Conservation (phyloP, 768 basidiomycete species). For the Tephrocybe sp. region DNA sequence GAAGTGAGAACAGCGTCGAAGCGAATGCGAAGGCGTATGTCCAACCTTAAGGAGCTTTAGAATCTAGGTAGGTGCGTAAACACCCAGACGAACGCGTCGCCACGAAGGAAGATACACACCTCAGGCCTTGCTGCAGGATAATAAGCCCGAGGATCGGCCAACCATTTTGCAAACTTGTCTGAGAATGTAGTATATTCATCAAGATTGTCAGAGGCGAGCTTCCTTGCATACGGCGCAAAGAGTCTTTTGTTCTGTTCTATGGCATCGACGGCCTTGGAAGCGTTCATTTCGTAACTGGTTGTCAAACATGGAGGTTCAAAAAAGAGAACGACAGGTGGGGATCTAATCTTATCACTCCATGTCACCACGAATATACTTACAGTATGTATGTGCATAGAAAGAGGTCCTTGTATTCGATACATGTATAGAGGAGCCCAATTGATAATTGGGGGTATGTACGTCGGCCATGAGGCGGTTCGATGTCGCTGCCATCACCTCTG, state of each 20-base stretch:
- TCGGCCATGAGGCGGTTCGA: too few relatives aligned
- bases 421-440: too few relatives aligned
- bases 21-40: background rate
- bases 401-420: too few relatives aligned
- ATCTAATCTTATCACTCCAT: slow-evolving; percentile 12
- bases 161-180: slow-evolving; percentile 42
- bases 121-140: slow-evolving; percentile 47
- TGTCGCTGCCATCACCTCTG: background rate
- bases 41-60: slow-evolving; percentile 45
- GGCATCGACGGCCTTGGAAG: slow-evolving; percentile 13
- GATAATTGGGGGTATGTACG: too few relatives aligned
- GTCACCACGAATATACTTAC: too few relatives aligned
- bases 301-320: slow-evolving; percentile 6
- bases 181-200: slow-evolving; percentile 24
- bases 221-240: slow-evolving; percentile 32
- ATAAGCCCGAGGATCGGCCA: slow-evolving; percentile 48
- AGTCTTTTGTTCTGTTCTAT: slow-evolving; percentile 34
- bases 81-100: background rate
- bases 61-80: slow-evolving; percentile 34
- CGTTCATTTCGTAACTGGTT: slow-evolving; percentile 8
- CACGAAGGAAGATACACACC: slow-evolving; percentile 28
- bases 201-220: slow-evolving; percentile 27
- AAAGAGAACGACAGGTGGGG: background rate
- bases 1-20: background rate
- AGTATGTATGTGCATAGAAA: too few relatives aligned